Evolutionary conservation across 2,329 filamentous ascomycete species (phyloP).

Genomic region (Xylariaceae sp.): DNA sequence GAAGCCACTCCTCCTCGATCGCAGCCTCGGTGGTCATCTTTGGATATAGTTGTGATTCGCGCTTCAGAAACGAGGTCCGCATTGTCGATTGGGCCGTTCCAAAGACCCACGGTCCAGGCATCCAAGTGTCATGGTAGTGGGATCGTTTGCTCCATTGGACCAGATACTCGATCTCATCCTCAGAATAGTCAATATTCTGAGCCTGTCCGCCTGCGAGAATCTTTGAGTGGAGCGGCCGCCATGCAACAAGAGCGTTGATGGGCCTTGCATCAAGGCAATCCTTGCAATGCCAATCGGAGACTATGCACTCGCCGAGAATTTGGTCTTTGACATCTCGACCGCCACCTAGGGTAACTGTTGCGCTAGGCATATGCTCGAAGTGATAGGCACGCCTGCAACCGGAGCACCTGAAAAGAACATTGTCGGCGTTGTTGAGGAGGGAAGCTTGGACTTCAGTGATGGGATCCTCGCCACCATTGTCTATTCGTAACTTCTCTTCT

Average conservation of each 20-base stretch:
- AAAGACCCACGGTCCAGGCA: constrained; percentile 84
- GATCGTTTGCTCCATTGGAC: constrained; percentile 82
- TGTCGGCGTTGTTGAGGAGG: constrained; percentile 70
- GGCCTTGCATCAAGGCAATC: constrained; percentile 68
- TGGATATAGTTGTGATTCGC: constrained; percentile 58
- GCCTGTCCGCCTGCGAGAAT: constrained; percentile 50
- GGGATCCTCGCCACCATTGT: constrained; percentile 77
- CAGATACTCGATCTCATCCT: constrained; percentile 86
- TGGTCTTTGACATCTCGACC: constrained; percentile 52
- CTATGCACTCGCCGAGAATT: constrained; percentile 67
- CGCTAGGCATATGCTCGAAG: constrained; percentile 70
- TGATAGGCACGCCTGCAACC: constrained; percentile 78
- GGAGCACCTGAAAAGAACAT: constrained; percentile 79
- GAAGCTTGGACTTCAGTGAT: constrained; percentile 57
- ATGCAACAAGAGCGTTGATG: constrained; percentile 77
- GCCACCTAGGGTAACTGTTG: constrained; percentile 33
- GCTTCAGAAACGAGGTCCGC: constrained; percentile 73
- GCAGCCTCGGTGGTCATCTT: constrained; percentile 72
- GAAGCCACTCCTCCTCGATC: constrained; percentile 80
- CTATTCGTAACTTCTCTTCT: constrained; percentile 76
- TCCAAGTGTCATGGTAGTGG: constrained; percentile 81
- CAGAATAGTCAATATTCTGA: constrained; percentile 50
- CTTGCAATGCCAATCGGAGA: constrained; percentile 70
- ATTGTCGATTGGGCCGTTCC: constrained; percentile 61
- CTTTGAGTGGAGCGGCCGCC: constrained; percentile 67